These are phyloP conservation scores for Candida ulmi DNA, from an alignment of 805 yeast species.

Conservation along the genomic window DNA sequence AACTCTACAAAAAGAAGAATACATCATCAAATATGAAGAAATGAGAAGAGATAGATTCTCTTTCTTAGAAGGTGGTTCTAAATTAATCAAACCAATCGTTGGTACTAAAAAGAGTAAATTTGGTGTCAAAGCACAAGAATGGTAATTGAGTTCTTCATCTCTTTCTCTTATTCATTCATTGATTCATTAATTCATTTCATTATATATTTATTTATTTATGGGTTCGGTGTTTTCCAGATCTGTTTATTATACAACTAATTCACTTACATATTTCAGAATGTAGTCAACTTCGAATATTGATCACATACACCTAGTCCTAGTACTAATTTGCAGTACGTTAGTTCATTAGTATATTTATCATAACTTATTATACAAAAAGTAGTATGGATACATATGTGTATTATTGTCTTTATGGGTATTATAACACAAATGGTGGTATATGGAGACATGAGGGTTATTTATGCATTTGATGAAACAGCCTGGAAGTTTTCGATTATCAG, in stretches of 20 bases:
- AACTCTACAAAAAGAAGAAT: constrained; percentile 84
- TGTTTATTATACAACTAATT: too few species aligned
- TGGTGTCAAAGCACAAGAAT: constrained; percentile 69
- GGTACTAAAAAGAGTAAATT: constrained; percentile 65
- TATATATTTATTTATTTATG: neutral
- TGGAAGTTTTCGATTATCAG: constrained; percentile 10
- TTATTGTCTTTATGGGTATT: too few species aligned
- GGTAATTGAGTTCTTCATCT: too few species aligned
- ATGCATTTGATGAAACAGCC: neutral
- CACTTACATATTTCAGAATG: neutral
- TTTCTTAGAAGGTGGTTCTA: constrained; percentile 88
- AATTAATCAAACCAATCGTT: constrained; percentile 54
- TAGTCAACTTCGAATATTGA: too few species aligned
- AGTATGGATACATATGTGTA: too few species aligned
- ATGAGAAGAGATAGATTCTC: constrained; percentile 76
- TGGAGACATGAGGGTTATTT: too few species aligned
- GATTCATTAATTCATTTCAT: neutral
- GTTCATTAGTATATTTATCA: too few species aligned
- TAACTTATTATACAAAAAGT: too few species aligned
- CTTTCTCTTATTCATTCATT: neutral
- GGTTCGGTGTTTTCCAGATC: neutral
- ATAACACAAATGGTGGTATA: too few species aligned
- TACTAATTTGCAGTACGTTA: too few species aligned
- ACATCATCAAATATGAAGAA: constrained; percentile 67
- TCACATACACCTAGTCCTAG: too few species aligned